A percentile compares a stretch with the other conserved stretches of the same genome.
Evolutionary conservation across 1,284 basidiomycete species (phyloP).

Genomic region (Microbotryum scabiosae): DNA sequence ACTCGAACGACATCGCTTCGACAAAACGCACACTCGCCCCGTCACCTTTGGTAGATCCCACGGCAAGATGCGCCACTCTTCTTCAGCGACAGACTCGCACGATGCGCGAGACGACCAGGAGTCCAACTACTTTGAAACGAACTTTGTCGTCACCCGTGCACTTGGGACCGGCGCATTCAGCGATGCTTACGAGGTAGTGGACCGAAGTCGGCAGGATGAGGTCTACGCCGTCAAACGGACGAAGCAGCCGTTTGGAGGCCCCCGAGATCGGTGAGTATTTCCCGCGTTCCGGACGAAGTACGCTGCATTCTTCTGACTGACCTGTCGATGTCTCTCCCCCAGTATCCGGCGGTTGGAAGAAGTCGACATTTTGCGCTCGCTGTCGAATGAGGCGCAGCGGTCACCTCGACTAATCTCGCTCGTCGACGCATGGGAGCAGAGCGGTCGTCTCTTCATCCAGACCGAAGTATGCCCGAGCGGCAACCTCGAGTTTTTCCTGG

Average conservation of each 20-base stretch:
- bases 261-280: slow-evolving; percentile 68
- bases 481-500: slow-evolving; percentile 82
- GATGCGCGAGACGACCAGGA: slow-evolving; percentile 24
- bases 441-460: slow-evolving; percentile 79
- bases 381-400: slow-evolving; percentile 45
- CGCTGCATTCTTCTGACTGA: slow-evolving; percentile 1
- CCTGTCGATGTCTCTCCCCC: slow-evolving; percentile 21
- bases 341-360: slow-evolving; percentile 88
- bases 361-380: slow-evolving; percentile 80
- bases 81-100: slow-evolving; percentile 25
- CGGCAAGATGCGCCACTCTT: slow-evolving; percentile 30
- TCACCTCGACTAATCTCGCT: slow-evolving; percentile 83
- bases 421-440: slow-evolving; percentile 94
- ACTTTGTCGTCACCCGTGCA: slow-evolving; percentile 71
- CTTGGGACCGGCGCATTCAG: slow-evolving; percentile 92
- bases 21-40: not conserved
- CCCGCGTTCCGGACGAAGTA: not conserved
- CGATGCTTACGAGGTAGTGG: slow-evolving; percentile 80
- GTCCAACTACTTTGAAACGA: slow-evolving; percentile 51
- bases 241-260: slow-evolving; percentile 77
- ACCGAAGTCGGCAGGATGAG: slow-evolving; percentile 49
- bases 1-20: slow-evolving; percentile 8
- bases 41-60: slow-evolving; percentile 11
- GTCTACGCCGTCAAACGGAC: slow-evolving; percentile 91
- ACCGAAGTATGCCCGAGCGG: slow-evolving; percentile 93